phyloP scores from a whole-genome alignment of 2,329 filamentous ascomycete genomes.

The Epichloe bromicola region DNA sequence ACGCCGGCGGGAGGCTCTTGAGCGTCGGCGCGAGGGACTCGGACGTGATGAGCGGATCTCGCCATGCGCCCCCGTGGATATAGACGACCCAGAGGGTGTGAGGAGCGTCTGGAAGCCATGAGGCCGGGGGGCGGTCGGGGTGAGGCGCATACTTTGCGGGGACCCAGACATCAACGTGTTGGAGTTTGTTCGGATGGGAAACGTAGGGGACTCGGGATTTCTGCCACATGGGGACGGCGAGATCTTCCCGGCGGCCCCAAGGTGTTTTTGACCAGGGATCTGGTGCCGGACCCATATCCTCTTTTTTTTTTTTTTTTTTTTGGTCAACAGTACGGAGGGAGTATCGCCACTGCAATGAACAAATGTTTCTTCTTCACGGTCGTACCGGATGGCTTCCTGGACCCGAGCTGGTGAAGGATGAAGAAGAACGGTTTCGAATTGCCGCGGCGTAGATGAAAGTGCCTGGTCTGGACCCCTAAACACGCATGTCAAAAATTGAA shows the following conservation, averaged over 20 bases:
- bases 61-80: constrained; percentile 17
- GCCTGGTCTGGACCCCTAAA: too few relatives aligned
- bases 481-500: too few relatives aligned
- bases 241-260: neutral
- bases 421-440: too few relatives aligned
- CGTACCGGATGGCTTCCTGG: too few relatives aligned
- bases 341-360: too few relatives aligned
- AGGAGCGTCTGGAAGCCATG: constrained; percentile 3
- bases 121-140: neutral
- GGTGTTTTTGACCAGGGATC: constrained; percentile 2
- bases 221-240: constrained; percentile 7
- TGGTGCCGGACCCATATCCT: neutral
- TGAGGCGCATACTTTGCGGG: neutral
- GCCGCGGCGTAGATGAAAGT: too few relatives aligned
- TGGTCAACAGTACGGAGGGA: too few relatives aligned
- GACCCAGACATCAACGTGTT: constrained; percentile 6
- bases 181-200: neutral
- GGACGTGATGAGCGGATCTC: constrained; percentile 12
- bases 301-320: too few relatives aligned
- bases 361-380: too few relatives aligned
- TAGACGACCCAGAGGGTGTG: constrained; percentile 10
- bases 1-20: constrained; percentile 1
- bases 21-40: constrained; percentile 4
- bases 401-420: too few relatives aligned
- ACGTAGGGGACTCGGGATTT: constrained; percentile 5